Evolutionary conservation across 2,329 filamentous ascomycete genomes (phyloP).

Genomic region (Remersonia thermophila): DNA sequence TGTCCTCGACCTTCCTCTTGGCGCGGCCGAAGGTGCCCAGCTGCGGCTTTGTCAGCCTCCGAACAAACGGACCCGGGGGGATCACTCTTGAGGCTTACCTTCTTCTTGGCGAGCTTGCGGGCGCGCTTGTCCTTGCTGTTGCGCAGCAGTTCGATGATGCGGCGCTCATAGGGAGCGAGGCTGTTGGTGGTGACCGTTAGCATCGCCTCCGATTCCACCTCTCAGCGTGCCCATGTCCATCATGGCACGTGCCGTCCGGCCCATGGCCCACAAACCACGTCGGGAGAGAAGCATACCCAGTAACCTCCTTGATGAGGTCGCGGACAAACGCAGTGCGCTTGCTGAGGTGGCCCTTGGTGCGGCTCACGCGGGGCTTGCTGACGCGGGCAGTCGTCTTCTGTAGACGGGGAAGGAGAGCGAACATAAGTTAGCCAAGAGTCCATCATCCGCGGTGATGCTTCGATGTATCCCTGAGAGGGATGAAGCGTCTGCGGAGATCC

Average conservation of each 20-base stretch:
- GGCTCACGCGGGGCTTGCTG: constrained; percentile 66
- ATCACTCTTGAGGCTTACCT: constrained; percentile 54
- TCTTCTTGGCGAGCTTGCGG: constrained; percentile 98
- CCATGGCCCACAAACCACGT: background rate
- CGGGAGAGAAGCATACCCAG: constrained; percentile 53
- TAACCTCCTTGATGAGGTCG: constrained; percentile 97
- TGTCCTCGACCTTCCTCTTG: constrained; percentile 99
- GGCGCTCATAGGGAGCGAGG: constrained; percentile 92
- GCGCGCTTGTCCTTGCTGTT: constrained; percentile 99
- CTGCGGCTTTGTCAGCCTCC: constrained; percentile 28
- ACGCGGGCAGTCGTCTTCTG: constrained; percentile 77
- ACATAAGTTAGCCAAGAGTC: constrained; percentile 28
- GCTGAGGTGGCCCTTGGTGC: constrained; percentile 92
- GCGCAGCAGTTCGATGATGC: constrained; percentile 96
- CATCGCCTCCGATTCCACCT: background rate
- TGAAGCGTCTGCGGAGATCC: constrained; percentile 47
- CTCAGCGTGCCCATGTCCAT: too few relatives aligned
- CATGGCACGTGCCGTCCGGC: too few relatives aligned
- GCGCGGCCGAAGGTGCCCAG: constrained; percentile 98
- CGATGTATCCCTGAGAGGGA: constrained; percentile 16
- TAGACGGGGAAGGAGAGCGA: constrained; percentile 25
- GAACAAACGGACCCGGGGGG: background rate
- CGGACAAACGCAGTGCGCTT: constrained; percentile 96
- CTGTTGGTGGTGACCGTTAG: constrained; percentile 27
- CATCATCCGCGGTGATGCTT: constrained; percentile 15